These are phyloP conservation scores for Ogataea paraovalis DNA, from an alignment of 805 yeast species.

Conservation along the genomic window DNA sequence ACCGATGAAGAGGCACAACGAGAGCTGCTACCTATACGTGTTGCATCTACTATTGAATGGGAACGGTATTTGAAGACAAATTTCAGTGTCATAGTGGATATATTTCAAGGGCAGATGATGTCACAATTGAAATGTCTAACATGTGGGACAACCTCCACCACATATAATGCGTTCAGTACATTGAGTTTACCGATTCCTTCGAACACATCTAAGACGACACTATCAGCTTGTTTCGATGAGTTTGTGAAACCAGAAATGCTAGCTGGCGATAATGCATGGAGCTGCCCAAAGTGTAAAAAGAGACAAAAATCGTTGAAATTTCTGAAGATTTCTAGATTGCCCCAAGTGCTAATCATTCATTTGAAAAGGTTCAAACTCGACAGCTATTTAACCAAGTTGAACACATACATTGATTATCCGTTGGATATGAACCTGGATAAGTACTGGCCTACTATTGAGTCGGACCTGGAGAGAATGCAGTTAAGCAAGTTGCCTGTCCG, in stretches of 20 bases:
- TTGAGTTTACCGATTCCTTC: constrained; percentile 77
- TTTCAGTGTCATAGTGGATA: constrained; percentile 73
- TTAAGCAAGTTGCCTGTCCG: constrained; percentile 53
- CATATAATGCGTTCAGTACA: constrained; percentile 78
- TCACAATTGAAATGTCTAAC: constrained; percentile 71
- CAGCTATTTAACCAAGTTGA: constrained; percentile 51
- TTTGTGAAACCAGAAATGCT: constrained; percentile 72
- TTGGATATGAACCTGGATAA: constrained; percentile 49
- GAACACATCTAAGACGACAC: constrained; percentile 23
- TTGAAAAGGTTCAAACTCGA: constrained; percentile 72
- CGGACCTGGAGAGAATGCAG: constrained; percentile 40
- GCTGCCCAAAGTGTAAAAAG: constrained; percentile 69
- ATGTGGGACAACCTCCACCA: constrained; percentile 76
- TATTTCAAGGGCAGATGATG: constrained; percentile 84
- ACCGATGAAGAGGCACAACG: constrained; percentile 69
- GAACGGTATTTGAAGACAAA: constrained; percentile 77
- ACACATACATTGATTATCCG: constrained; percentile 67
- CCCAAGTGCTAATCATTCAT: constrained; percentile 76
- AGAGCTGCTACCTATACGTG: constrained; percentile 68
- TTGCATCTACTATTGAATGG: constrained; percentile 91
- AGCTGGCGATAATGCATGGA: constrained; percentile 80
- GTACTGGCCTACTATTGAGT: constrained; percentile 61
- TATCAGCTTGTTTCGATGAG: constrained; percentile 69
- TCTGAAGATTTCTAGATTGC: constrained; percentile 71
- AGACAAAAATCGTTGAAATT: constrained; percentile 64